Evolutionary conservation across 352 stramenopile species (phyloP).

Genomic region (Globisporangium paddicum): DNA sequence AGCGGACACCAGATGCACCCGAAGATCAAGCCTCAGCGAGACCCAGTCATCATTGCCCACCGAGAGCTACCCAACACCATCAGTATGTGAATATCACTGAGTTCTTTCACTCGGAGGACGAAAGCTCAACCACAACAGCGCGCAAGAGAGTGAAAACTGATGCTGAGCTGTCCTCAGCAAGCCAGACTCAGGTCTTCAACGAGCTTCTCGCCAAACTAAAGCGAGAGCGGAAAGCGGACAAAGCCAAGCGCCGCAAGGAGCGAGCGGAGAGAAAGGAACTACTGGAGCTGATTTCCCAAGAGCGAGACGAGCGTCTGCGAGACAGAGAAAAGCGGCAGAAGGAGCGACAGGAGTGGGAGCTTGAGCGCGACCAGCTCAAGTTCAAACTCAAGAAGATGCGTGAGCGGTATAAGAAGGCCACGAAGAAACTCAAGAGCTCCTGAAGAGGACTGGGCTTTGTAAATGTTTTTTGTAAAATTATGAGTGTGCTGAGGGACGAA

Average conservation of each 20-base stretch:
- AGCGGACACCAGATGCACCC: not conserved
- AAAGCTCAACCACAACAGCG: not conserved
- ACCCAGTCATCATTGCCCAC: not conserved
- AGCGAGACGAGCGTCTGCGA: not conserved
- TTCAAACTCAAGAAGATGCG: slow-evolving; percentile 4
- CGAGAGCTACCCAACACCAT: not conserved
- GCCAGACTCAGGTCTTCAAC: not conserved
- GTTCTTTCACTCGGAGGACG: not conserved
- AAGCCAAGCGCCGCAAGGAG: not conserved
- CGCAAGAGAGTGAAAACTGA: not conserved
- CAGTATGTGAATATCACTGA: not conserved
- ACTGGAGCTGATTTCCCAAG: not conserved
- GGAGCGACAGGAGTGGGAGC: not conserved
- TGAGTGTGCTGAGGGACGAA: too few species aligned
- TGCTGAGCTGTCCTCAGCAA: not conserved
- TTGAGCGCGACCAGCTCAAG: slow-evolving; percentile 5
- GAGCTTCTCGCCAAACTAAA: not conserved
- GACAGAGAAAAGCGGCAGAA: not conserved
- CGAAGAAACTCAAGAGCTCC: not conserved
- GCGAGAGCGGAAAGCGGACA: not conserved
- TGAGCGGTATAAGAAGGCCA: not conserved
- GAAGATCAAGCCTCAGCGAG: not conserved
- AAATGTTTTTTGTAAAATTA: too few species aligned
- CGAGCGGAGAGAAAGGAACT: not conserved
- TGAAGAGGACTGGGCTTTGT: too few species aligned